Percentiles rank a stretch among this genome's conserved stretches.
Conservation (phyloP, 1,284 basidiomycete genomes). For the Ceratobasidium sp. region DNA sequence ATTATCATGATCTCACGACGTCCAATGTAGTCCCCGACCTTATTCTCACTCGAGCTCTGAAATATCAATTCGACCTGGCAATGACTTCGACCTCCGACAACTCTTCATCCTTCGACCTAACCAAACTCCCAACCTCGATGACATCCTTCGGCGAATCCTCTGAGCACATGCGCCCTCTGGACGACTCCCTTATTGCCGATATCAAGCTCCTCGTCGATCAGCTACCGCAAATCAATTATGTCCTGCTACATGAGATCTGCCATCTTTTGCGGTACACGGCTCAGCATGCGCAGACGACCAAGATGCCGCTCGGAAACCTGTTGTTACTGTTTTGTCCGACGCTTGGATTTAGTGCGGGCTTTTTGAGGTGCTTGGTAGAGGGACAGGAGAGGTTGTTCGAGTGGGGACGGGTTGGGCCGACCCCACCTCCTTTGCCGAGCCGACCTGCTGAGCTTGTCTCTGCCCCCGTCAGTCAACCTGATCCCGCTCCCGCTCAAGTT, state of each 20-base stretch:
- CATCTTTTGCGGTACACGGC: slow-evolving; percentile 81
- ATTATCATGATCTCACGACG: no score
- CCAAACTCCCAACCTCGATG: slow-evolving; percentile 28
- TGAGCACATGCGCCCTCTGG: slow-evolving; percentile 28
- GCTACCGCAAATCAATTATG: slow-evolving; percentile 78
- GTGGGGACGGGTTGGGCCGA: slow-evolving; percentile 25
- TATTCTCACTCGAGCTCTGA: slow-evolving; percentile 77
- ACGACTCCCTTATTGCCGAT: slow-evolving; percentile 40
- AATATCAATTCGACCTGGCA: slow-evolving; percentile 81
- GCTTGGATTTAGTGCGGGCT: slow-evolving; percentile 80
- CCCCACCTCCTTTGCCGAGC: background rate
- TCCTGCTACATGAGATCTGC: slow-evolving; percentile 77
- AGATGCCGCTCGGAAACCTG: slow-evolving; percentile 88
- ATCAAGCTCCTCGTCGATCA: slow-evolving; percentile 66
- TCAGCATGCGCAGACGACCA: slow-evolving; percentile 73
- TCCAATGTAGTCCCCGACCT: slow-evolving; percentile 90
- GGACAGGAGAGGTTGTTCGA: slow-evolving; percentile 59
- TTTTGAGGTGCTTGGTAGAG: slow-evolving; percentile 81
- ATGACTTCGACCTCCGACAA: slow-evolving; percentile 60
- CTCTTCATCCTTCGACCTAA: slow-evolving; percentile 29
- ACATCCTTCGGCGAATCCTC: slow-evolving; percentile 44
- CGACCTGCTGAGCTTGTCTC: no score
- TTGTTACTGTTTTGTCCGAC: slow-evolving; percentile 85
- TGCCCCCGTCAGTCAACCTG: background rate
- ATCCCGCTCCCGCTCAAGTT: background rate